Base-by-base conservation (phyloP, 202 grass and related monocot species). In the Zoysia matrella region DNA sequence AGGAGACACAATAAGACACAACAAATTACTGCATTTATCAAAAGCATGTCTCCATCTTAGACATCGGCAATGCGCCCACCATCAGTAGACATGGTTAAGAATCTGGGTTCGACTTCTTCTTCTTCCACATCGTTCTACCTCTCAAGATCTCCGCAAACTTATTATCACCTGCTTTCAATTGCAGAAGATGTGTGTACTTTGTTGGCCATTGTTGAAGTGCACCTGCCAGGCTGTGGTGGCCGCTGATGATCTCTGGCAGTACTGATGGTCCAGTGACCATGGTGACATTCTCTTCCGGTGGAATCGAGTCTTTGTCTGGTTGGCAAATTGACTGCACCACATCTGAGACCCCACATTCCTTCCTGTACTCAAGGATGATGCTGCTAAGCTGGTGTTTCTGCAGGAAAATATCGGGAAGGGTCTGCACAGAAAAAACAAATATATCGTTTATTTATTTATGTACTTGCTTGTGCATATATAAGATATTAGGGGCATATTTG, bases 111-210 rank as follows among this genome's bases (percentile, higher is more conserved):
- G 47, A 47, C n/a, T n/a, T n/a, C 79, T 92, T 93, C 47, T 84
- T 93, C 81, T 74, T 89, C 87, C 91, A 93, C 3, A 63, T 87
- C 8, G 91, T 93, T 81, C 85, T 92, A 0, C 87, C 91, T 80
- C 91, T 78, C 14, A 92, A 87, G 15, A 92, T 92, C 41, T 92
- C 90, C 42, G 85, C 84, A 1, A 85, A 45, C 36, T 49, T 86
- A n/a, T 65, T 42, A 62, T 74, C 67, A 73, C 76, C 50, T 16
- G 73, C 81, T 84, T 82, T 87, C 4, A 85, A 44, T 39, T 92
- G 87, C 18, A 92, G 87, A 40, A 92, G 87, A 65, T 90, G 91
- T 0, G 91, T 93, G 62, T 93, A 90, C 51, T 70, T 90, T 10
- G 78, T 90, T 12, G 91, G 74, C 74, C 91, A 87, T 65, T 85